Conservation (phyloP, 495 filamentous ascomycete species). For the Aspergillus baeticus region DNA sequence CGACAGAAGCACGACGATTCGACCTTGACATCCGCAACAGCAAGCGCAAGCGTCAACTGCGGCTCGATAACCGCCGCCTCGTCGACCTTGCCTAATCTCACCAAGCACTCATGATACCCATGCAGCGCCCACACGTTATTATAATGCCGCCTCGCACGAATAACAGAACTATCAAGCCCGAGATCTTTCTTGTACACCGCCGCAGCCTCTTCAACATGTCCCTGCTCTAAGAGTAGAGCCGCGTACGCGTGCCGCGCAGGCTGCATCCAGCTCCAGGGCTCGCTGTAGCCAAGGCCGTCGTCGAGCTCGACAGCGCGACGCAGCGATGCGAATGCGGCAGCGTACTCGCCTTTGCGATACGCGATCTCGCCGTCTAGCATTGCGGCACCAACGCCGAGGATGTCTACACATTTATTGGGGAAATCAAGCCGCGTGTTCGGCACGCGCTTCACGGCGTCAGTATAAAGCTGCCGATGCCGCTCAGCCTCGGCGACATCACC, state of each 20-base stretch:
- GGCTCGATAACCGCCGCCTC: slow-evolving; percentile 50
- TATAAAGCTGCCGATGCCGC: slow-evolving; percentile 42
- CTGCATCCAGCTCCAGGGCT: slow-evolving; percentile 70
- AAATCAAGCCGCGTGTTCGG: slow-evolving; percentile 56
- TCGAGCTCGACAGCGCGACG: slow-evolving; percentile 49
- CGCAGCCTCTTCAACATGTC: slow-evolving; percentile 49
- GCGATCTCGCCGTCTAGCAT: slow-evolving; percentile 71
- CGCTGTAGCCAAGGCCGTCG: slow-evolving; percentile 55
- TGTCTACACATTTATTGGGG: slow-evolving; percentile 61
- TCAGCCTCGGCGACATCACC: slow-evolving; percentile 47
- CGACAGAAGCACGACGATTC: slow-evolving; percentile 60
- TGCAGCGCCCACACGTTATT: slow-evolving; percentile 67
- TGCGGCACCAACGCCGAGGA: slow-evolving; percentile 54
- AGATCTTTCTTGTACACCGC: slow-evolving; percentile 57
- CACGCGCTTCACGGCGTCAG: slow-evolving; percentile 43
- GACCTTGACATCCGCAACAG: slow-evolving; percentile 58
- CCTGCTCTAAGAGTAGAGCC: slow-evolving; percentile 60
- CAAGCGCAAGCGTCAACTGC: slow-evolving; percentile 49
- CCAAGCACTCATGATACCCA: slow-evolving; percentile 60
- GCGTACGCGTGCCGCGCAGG: slow-evolving; percentile 63
- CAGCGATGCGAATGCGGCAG: slow-evolving; percentile 55
- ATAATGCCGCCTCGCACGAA: slow-evolving; percentile 55
- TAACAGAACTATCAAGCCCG: slow-evolving; percentile 51
- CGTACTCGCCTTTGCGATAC: slow-evolving; percentile 57
- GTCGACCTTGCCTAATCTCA: slow-evolving; percentile 40